These are phyloP conservation scores for Asclepias syriaca DNA, from an alignment of 257 asterid species.

Conservation along the genomic window DNA sequence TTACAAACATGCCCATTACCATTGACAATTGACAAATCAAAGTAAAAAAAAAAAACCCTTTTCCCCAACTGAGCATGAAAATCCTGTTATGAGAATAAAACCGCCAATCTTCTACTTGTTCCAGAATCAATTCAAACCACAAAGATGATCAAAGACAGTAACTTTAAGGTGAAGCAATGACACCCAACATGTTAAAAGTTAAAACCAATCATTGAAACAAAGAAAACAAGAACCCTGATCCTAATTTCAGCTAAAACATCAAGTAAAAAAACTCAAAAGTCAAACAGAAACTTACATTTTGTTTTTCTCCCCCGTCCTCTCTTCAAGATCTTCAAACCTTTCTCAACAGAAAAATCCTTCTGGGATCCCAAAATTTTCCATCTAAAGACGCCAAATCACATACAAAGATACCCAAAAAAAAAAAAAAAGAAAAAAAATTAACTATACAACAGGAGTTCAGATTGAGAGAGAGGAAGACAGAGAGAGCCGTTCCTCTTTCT, in stretches of 20 bases:
- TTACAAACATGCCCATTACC: background rate
- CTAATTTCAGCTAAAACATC: slow-evolving; percentile 15
- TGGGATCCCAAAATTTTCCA: slow-evolving; percentile 4
- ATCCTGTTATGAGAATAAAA: background rate
- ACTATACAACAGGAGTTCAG: slow-evolving; percentile 17
- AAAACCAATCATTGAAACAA: background rate
- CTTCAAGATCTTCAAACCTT: slow-evolving; percentile 21
- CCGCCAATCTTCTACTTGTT: background rate
- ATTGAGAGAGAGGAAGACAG: slow-evolving; percentile 14
- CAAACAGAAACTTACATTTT: slow-evolving; percentile 38
- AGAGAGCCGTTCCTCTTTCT: slow-evolving; percentile 24
- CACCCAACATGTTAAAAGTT: slow-evolving; percentile 4
- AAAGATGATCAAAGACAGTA: background rate
- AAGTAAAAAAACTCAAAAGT: slow-evolving; percentile 22
- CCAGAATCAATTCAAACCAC: background rate
- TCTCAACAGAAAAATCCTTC: slow-evolving; percentile 13
- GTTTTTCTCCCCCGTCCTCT: slow-evolving; percentile 33
- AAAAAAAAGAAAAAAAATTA: slow-evolving; percentile 6
- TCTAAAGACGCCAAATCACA: background rate
- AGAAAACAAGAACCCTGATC: slow-evolving; percentile 19
- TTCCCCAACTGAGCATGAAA: slow-evolving; percentile 2
- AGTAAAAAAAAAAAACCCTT: background rate
- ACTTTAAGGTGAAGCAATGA: background rate
- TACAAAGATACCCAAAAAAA: background rate
- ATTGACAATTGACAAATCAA: background rate